Evolutionary conservation across 495 filamentous ascomycete genomes (phyloP).

Genomic region (Elasticomyces elasticus): DNA sequence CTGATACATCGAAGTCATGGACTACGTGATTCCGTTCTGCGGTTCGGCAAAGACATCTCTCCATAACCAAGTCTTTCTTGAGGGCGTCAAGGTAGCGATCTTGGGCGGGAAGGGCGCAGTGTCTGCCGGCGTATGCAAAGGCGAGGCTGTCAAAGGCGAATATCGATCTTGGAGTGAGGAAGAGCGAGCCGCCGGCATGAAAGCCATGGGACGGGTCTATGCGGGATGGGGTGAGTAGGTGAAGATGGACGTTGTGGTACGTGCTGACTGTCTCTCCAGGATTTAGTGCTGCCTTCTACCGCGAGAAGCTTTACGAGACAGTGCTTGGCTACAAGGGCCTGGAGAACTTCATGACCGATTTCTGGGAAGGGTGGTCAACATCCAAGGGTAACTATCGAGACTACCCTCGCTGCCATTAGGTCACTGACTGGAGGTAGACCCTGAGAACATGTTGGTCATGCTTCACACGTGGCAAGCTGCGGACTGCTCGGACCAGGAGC

Average conservation of each 20-base stretch:
- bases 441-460: slow-evolving; percentile 58
- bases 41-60: slow-evolving; percentile 55
- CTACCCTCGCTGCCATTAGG: neutral
- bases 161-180: slow-evolving; percentile 45
- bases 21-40: slow-evolving; percentile 57
- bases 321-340: slow-evolving; percentile 49
- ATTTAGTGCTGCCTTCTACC: slow-evolving; percentile 54
- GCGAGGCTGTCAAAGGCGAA: slow-evolving; percentile 29
- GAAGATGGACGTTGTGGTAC: too few species aligned
- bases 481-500: slow-evolving; percentile 52
- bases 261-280: neutral
- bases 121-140: slow-evolving; percentile 41
- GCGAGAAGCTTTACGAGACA: slow-evolving; percentile 53
- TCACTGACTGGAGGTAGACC: slow-evolving; percentile 37
- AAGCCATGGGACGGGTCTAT: slow-evolving; percentile 61
- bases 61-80: slow-evolving; percentile 62
- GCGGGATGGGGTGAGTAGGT: slow-evolving; percentile 62
- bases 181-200: slow-evolving; percentile 52
- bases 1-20: slow-evolving; percentile 31
- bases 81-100: slow-evolving; percentile 58
- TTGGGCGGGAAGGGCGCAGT: slow-evolving; percentile 49
- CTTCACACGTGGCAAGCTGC: slow-evolving; percentile 65
- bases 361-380: slow-evolving; percentile 64
- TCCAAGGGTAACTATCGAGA: slow-evolving; percentile 42
- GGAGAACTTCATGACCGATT: slow-evolving; percentile 60